Percentiles rank a stretch among this genome's conserved stretches.
These are phyloP conservation scores for Fomitopsis betulina DNA, from an alignment of 1,284 basidiomycete species.

Conservation along the genomic window DNA sequence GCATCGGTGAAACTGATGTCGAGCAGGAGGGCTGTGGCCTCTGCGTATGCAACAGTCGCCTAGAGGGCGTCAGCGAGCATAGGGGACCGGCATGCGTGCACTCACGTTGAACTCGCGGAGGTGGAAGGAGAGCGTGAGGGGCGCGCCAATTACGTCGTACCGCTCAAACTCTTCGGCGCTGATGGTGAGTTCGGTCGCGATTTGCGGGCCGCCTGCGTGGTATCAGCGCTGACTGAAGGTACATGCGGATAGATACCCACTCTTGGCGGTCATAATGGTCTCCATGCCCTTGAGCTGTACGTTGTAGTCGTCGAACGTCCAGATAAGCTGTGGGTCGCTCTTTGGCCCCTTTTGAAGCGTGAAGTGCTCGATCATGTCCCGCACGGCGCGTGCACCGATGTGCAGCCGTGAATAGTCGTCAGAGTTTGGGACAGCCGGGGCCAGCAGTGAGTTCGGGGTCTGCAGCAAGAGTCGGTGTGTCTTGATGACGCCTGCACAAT, in stretches of 20 bases:
- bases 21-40: constrained; percentile 56
- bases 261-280: constrained; percentile 58
- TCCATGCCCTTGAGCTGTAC: constrained; percentile 67
- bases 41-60: constrained; percentile 76
- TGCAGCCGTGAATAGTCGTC: constrained; percentile 57
- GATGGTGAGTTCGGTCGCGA: constrained; percentile 69
- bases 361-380: constrained; percentile 80
- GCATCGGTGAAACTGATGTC: constrained; percentile 73
- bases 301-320: constrained; percentile 65
- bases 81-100: constrained; percentile 1
- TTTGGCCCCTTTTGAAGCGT: constrained; percentile 54
- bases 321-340: constrained; percentile 71
- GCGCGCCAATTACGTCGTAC: constrained; percentile 58
- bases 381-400: constrained; percentile 65
- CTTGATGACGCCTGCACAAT: constrained; percentile 68
- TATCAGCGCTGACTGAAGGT: neutral
- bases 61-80: constrained; percentile 23
- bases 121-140: constrained; percentile 70
- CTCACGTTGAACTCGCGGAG: constrained; percentile 76
- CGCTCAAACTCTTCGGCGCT: constrained; percentile 73
- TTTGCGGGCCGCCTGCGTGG: constrained; percentile 50
- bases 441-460: constrained; percentile 50
- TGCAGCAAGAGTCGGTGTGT: constrained; percentile 68
- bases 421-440: constrained; percentile 54
- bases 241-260: constrained; percentile 30